These are phyloP conservation scores for Phialemonium atrogriseum DNA, from an alignment of 2,329 filamentous ascomycete species.

Conservation along the genomic window DNA sequence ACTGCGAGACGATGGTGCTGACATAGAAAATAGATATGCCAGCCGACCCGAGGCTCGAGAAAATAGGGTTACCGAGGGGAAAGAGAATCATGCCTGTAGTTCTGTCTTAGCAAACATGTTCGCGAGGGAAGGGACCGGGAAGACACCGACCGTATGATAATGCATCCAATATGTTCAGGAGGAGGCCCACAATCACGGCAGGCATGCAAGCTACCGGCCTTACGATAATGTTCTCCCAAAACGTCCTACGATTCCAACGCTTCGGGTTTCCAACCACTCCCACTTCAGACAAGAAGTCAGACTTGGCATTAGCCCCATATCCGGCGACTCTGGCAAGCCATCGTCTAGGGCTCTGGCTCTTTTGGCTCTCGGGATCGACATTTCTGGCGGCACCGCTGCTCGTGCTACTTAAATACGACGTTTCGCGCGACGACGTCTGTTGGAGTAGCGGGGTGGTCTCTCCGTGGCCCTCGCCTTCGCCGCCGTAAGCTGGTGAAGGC, in stretches of 20 bases:
- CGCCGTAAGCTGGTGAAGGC: constrained; percentile 2
- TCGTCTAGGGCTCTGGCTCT: constrained; percentile 20
- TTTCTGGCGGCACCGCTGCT: constrained; percentile 13
- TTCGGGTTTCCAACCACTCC: constrained; percentile 49
- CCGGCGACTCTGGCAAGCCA: constrained; percentile 27
- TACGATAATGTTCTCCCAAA: constrained; percentile 58
- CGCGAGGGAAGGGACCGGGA: too few relatives aligned
- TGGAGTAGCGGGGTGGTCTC: constrained; percentile 43
- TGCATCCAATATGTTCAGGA: constrained; percentile 90
- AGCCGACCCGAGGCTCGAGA: constrained; percentile 77
- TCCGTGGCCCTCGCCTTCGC: constrained; percentile 8
- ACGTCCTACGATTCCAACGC: constrained; percentile 58
- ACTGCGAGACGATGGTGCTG: constrained; percentile 88
- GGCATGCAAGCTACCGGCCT: constrained; percentile 67
- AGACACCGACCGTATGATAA: constrained; percentile 69
- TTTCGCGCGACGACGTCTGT: constrained; percentile 18
- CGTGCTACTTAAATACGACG: constrained; percentile 12
- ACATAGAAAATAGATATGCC: constrained; percentile 99
- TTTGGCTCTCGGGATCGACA: constrained; percentile 44
- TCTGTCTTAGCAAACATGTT: constrained; percentile 5
- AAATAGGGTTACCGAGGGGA: constrained; percentile 78
- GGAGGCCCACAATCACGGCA: constrained; percentile 76
- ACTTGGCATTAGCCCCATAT: constrained; percentile 12
- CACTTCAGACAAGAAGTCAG: too few relatives aligned
- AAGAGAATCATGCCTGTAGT: constrained; percentile 82